Evolutionary conservation across 2,329 filamentous ascomycete genomes (phyloP), one percentile per base, ranked within the genome.

Genomic region (Ilyonectria mors-panacis): DNA sequence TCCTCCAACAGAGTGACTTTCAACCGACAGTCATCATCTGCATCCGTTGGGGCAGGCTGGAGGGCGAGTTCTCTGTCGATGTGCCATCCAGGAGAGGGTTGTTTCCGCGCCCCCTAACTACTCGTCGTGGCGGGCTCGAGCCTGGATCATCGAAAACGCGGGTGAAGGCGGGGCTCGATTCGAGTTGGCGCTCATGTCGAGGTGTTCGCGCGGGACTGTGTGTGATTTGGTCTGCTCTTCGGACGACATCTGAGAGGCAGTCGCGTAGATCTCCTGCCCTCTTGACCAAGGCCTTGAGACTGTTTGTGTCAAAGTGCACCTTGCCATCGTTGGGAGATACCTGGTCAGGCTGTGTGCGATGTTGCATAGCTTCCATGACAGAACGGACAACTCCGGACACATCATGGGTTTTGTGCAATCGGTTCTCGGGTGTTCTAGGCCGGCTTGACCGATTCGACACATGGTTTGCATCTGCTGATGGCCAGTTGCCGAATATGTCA

Each of bases 221-320:
- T 0, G 86, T 87, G 56, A 88, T 82, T 30, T 88, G 84, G 72
- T 92, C 89, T 44, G 85, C 87, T 58, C 84, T 85, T 54, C 89
- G 87, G 53, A 92, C 83, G 6, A 88, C 78, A 61, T 91, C 89
- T 0, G 89, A 89, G 23, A 92, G 80, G 4, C 83, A 81, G 70
- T 91, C 88, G 30, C 87, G 86, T 37, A 92, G 79, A 62, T 88
- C 86, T 30, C 87, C 85, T 1, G 90, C 90, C 65, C 89, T 85
- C 76, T 88, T 89, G 42, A 92, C 90, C 59, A 92, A 81, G 73
- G 89, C 88, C 72, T 88, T 89, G n/a, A 92, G 83, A 77, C 88
- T 92, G 69, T 91, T 91, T 6, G 90, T 92, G 75, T 91, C 90
- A 69, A 92, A 92, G 65, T 91, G 90, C 74, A 92, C 76, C 70